Base-by-base conservation (phyloP, 768 basidiomycete species). In the Gloeophyllum trabeum region DNA sequence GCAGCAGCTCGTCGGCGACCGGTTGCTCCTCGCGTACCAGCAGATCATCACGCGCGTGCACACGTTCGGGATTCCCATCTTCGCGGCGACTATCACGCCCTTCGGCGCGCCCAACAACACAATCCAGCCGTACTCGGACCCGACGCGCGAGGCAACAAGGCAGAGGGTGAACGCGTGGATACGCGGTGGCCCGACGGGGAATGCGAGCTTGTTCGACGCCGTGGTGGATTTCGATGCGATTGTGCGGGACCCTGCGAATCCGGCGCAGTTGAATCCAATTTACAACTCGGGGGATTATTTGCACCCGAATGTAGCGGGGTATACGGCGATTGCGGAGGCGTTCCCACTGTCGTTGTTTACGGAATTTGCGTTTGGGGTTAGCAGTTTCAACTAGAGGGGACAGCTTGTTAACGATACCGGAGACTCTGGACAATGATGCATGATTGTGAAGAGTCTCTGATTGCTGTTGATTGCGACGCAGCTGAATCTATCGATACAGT, bases 41-140 rank as follows among this genome's bases (percentile, higher is more conserved):
- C 72, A 75, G 52, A 67, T 72, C 40, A 55, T 61, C 43, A 51
- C 58, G 5, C 62, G 68, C 19, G 56, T 66, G 14, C 69, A 69
- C 48, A 60, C 67, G 0, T 47, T 54, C 3, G 62, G 62, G 5
- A 61, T 73, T 39, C 67, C 67, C 19, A 56, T 71, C 24, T 70
- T 70, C 52, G 71, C 57, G 1, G 67, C 67, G 18, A 75, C 73
- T 2, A 73, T 75, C 51, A 73, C 71, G 24, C 70, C 71, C 3
- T 69, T 73, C 60, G 52, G 59, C 43, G 60, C 51, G 16, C 52
- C 53, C 19, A 58, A 54, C 35, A 53, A 54, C 46, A 51, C 56
- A 16, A 52, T 52, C 19, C 63, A 62, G 43, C 56, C 61, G 13
- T 69, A 69, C 51, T 61, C 60, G 20, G 57, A 58, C 50, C 57